Evolutionary conservation across 2,329 filamentous ascomycete genomes (phyloP), one percentile per base, ranked within the genome.

Genomic region (Sporothrix pseudoabietina): DNA sequence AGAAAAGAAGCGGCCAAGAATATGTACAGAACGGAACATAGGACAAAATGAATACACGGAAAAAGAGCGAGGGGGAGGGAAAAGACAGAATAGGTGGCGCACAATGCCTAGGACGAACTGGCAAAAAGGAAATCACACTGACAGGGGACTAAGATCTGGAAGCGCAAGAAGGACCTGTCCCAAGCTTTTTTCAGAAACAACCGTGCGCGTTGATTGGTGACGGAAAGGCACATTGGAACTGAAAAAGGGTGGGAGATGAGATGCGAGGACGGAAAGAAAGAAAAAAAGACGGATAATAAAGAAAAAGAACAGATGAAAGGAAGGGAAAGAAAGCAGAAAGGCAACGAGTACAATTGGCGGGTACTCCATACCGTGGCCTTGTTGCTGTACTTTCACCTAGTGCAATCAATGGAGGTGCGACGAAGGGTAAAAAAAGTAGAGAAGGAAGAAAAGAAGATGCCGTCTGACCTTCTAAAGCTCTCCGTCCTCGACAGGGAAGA

Each of bases 201-300:
- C 71, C 61, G 71, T 72, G 61, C 71, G 49, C 52, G 41, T 47
- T 55, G 71, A 52, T 71, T 71, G 69, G 69, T 12, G 69, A 54
- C 44, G 55, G 54, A 71, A 44, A 63, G 41, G 41, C 39, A 73
- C 68, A 19, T 47, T 16, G 49, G 26, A 61, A 47, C n/a, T 22
- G 12, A 55, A 55, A 32, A 52, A 55, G 19, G 10, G 41, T n/a
- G 47, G 71, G 49, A 54, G 61, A 47, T 47, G 39, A 30, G 61
- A 66, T 30, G 22, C 10, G 61, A 44, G 61, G 61, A 66, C 61
- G 61, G 39, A 35, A 65, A 65, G 59, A 65, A 65, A 44, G 35
- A 65, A 26, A 41, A 44, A 65, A 32, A 35, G 39, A 66, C 16
- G 19, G 30, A 12, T 12, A 55, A 26, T 8, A 55, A 55, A 8